These are phyloP conservation scores for Raffaelea albimanens DNA, from an alignment of 2,329 filamentous ascomycete species.

Conservation along the genomic window DNA sequence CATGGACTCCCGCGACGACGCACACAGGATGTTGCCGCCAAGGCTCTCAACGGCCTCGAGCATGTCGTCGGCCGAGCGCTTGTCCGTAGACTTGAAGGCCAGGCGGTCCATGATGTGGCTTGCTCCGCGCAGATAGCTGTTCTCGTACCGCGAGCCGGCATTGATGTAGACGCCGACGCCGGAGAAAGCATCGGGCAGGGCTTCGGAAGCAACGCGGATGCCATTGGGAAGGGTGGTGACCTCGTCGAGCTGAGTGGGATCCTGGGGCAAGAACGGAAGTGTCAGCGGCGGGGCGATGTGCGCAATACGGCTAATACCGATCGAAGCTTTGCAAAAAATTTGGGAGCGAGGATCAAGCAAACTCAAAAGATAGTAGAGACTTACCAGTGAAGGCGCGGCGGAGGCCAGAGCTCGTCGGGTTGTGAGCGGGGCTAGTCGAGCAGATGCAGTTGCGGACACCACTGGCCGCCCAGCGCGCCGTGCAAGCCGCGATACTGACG, in stretches of 20 bases:
- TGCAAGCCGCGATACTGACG: slow-evolving; percentile 9
- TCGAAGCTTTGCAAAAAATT: too few species aligned
- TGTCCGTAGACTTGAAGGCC: slow-evolving; percentile 82
- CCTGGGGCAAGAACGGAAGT: slow-evolving; percentile 32
- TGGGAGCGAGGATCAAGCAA: too few species aligned
- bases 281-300: too few species aligned
- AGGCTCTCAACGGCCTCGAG: slow-evolving; percentile 78
- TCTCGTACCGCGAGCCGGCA: slow-evolving; percentile 90
- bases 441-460: background rate
- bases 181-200: slow-evolving; percentile 86
- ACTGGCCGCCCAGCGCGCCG: slow-evolving; percentile 5
- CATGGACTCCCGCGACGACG: slow-evolving; percentile 85
- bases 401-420: background rate
- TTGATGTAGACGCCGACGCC: slow-evolving; percentile 95
- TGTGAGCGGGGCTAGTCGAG: background rate
- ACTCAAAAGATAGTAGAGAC: too few species aligned
- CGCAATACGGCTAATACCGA: too few species aligned
- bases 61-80: slow-evolving; percentile 70
- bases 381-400: background rate
- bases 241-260: slow-evolving; percentile 77
- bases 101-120: slow-evolving; percentile 94
- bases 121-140: slow-evolving; percentile 71
- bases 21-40: slow-evolving; percentile 94
- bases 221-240: slow-evolving; percentile 89
- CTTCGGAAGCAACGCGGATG: slow-evolving; percentile 87